phyloP scores from a whole-genome alignment of 768 basidiomycete species.

The Agrocybe pediades region DNA sequence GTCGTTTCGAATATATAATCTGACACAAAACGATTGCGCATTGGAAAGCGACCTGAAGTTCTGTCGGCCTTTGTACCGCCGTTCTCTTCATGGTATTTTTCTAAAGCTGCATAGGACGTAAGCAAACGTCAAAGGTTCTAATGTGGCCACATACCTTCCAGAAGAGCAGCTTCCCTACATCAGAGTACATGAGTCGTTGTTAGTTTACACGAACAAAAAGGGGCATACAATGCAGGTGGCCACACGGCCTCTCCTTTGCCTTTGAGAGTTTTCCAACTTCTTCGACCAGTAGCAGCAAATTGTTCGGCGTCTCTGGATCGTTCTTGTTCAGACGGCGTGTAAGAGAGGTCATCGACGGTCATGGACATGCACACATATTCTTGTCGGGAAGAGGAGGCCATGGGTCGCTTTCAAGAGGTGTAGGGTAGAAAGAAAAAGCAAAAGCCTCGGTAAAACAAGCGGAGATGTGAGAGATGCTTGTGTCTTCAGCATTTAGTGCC shows the following conservation, averaged over 20 bases:
- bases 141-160: conserved; percentile 74
- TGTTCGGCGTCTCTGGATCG: conserved; percentile 54
- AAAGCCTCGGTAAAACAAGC: conserved; percentile 3
- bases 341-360: conserved; percentile 43
- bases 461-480: background rate
- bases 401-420: conserved; percentile 36
- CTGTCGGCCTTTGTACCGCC: conserved; percentile 60
- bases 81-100: conserved; percentile 59
- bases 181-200: background rate
- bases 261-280: conserved; percentile 75
- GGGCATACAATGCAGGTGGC: conserved; percentile 61
- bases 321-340: conserved; percentile 39
- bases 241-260: conserved; percentile 72
- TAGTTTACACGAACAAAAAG: conserved; percentile 1
- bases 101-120: conserved; percentile 49
- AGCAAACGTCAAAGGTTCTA: no score
- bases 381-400: conserved; percentile 15
- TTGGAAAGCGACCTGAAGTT: conserved; percentile 69
- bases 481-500: background rate
- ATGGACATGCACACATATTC: conserved; percentile 32
- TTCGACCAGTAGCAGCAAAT: conserved; percentile 62
- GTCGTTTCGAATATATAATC: conserved; percentile 69
- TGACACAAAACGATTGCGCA: conserved; percentile 78
- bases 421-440: conserved; percentile 15
- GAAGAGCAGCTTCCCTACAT: conserved; percentile 61